Percentiles rank a stretch among this genome's conserved stretches.
Evolutionary conservation across 441 rosid genomes (phyloP).

Genomic region (Rhodomyrtus psidioides): DNA sequence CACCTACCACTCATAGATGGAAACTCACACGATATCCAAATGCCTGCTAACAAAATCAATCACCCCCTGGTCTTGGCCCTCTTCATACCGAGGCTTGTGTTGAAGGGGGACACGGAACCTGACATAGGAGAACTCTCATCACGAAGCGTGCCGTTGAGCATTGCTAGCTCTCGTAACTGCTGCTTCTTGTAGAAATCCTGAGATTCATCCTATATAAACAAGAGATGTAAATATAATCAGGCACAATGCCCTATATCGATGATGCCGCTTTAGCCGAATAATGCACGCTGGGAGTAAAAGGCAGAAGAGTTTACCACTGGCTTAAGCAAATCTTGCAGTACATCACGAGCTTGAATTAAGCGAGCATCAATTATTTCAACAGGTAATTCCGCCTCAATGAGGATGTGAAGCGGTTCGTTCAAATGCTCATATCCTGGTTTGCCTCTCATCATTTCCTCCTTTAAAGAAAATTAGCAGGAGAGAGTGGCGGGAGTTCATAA

Average conservation of each 20-base stretch:
- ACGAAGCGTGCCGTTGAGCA: conserved; percentile 86
- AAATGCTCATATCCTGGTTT: conserved; percentile 99
- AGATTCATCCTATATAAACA: conserved; percentile 61
- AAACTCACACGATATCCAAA: conserved; percentile 28
- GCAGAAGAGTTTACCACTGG: conserved; percentile 53
- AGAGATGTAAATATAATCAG: neutral
- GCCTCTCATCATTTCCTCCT: conserved; percentile 99
- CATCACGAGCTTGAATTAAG: conserved; percentile 89
- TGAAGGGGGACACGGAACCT: conserved; percentile 86
- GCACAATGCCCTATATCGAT: neutral
- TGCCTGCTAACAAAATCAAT: conserved; percentile 13
- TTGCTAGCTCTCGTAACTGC: conserved; percentile 86
- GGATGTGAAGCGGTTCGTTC: conserved; percentile 90
- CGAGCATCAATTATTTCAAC: conserved; percentile 87
- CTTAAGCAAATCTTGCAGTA: conserved; percentile 84
- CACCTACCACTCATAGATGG: conserved; percentile 27
- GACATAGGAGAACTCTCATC: conserved; percentile 98
- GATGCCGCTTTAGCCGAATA: neutral
- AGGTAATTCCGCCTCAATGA: conserved; percentile 93
- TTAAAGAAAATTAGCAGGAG: conserved; percentile 5
- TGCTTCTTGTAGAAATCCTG: conserved; percentile 97
- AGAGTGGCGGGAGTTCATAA: neutral
- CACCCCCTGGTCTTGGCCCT: conserved; percentile 89
- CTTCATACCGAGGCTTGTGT: conserved; percentile 96
- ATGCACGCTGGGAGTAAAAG: neutral